Evolutionary conservation across 495 filamentous ascomycete species (phyloP).

Genomic region (Daldinia vernicosa): DNA sequence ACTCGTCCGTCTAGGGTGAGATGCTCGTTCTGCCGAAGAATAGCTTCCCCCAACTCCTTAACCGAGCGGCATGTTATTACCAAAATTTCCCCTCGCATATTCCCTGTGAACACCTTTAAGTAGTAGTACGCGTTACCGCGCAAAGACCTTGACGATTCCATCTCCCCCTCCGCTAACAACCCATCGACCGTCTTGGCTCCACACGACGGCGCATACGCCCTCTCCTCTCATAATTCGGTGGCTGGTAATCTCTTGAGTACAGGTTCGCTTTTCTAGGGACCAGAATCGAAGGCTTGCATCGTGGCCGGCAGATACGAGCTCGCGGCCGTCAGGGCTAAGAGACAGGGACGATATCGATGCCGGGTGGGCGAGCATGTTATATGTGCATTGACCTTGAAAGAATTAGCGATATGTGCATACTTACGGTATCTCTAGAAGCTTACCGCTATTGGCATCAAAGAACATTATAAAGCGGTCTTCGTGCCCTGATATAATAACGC

Average conservation of each 20-base stretch:
- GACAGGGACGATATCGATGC: constrained; percentile 89
- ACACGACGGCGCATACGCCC: constrained; percentile 90
- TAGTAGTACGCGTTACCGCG: constrained; percentile 46
- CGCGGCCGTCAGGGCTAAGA: constrained; percentile 88
- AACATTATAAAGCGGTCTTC: constrained; percentile 95
- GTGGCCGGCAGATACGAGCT: constrained; percentile 95
- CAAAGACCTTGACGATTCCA: constrained; percentile 95
- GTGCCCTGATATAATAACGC: constrained; percentile 92
- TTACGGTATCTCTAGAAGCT: constrained; percentile 50
- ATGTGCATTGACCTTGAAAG: constrained; percentile 91
- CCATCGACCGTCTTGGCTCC: constrained; percentile 93
- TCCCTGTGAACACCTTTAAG: neutral
- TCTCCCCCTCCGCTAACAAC: constrained; percentile 97
- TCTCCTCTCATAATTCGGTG: constrained; percentile 94
- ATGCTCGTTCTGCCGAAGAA: constrained; percentile 25
- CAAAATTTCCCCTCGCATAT: constrained; percentile 7
- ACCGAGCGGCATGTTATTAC: constrained; percentile 16
- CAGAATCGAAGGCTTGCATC: constrained; percentile 95
- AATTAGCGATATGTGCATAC: constrained; percentile 45
- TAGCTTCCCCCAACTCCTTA: constrained; percentile 32
- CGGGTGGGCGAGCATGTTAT: constrained; percentile 96
- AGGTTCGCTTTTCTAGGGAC: constrained; percentile 93
- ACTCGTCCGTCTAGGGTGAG: constrained; percentile 18
- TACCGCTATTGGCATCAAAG: constrained; percentile 98
- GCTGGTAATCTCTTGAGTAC: constrained; percentile 91